phyloP scores from a whole-genome alignment of 106 monocot species.

The Hemerocallis citrina region DNA sequence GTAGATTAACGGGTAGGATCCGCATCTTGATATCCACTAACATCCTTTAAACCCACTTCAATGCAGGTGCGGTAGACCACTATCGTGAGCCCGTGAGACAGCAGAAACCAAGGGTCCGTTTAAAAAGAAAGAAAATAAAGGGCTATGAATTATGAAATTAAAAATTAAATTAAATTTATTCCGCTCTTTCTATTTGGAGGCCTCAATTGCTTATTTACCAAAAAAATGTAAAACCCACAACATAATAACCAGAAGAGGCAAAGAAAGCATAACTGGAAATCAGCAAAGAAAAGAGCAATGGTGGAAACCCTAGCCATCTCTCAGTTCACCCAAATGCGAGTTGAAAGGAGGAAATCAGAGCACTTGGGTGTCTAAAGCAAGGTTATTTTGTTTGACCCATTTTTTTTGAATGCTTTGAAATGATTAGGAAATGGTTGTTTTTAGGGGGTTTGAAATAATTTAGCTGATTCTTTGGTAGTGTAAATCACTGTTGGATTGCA shows the following conservation, averaged over 20 bases:
- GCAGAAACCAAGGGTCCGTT: not conserved
- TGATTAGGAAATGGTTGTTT: not conserved
- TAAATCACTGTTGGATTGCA: not conserved
- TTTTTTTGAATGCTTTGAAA: no score
- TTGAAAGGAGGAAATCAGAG: not conserved
- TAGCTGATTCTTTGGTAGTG: not conserved
- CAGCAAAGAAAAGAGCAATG: not conserved
- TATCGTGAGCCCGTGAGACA: not conserved
- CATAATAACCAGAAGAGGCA: no score
- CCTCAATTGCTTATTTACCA: no score
- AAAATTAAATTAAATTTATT: no score
- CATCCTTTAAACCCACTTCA: no score
- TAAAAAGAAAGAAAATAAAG: constrained; percentile 4
- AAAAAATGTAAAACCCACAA: no score
- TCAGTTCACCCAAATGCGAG: not conserved
- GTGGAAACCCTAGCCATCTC: not conserved
- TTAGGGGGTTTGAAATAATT: no score
- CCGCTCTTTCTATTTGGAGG: not conserved
- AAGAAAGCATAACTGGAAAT: no score
- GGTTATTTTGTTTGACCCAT: not conserved
- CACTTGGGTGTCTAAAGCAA: not conserved
- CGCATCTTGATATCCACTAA: no score
- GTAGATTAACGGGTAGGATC: no score
- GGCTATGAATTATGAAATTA: no score
- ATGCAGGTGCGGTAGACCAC: no score